Conservation (phyloP, 805 yeast species). For the Nakazawaea laoshanensis region DNA sequence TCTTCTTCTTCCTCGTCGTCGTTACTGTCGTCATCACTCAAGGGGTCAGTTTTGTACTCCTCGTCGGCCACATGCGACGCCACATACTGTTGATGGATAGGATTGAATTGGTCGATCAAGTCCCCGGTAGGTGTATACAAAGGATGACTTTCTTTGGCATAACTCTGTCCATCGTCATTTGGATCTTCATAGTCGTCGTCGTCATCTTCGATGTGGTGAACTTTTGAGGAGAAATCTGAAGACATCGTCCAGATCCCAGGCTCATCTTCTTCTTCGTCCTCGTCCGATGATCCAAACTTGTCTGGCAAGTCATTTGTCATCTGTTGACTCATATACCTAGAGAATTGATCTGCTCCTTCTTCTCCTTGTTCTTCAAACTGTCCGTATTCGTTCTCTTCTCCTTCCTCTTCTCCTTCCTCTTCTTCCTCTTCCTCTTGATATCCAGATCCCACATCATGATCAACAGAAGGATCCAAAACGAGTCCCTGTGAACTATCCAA, state of each 20-base stretch:
- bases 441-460: conserved; percentile 16
- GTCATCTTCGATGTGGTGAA: conserved; percentile 21
- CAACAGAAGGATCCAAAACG: conserved; percentile 15
- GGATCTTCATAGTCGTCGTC: conserved; percentile 75
- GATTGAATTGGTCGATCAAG: conserved; percentile 4
- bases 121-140: conserved; percentile 41
- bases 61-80: background rate
- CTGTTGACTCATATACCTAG: conserved; percentile 73
- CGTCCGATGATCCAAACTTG: conserved; percentile 44
- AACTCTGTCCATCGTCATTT: conserved; percentile 73
- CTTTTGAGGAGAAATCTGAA: conserved; percentile 8
- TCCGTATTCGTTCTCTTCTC: conserved; percentile 16
- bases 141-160: conserved; percentile 53
- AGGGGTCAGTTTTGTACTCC: conserved; percentile 8
- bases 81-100: background rate
- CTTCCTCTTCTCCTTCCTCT: conserved; percentile 12
- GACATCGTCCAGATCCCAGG: conserved; percentile 11
- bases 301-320: conserved; percentile 45
- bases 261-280: conserved; percentile 47
- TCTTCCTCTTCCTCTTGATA: conserved; percentile 13
- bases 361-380: conserved; percentile 20
- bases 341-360: conserved; percentile 40
- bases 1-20: conserved; percentile 4
- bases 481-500: conserved; percentile 20
- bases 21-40: conserved; percentile 6